Evolutionary conservation across 768 basidiomycete genomes (phyloP).

Genomic region (Leucocoprinus birnbaumii): DNA sequence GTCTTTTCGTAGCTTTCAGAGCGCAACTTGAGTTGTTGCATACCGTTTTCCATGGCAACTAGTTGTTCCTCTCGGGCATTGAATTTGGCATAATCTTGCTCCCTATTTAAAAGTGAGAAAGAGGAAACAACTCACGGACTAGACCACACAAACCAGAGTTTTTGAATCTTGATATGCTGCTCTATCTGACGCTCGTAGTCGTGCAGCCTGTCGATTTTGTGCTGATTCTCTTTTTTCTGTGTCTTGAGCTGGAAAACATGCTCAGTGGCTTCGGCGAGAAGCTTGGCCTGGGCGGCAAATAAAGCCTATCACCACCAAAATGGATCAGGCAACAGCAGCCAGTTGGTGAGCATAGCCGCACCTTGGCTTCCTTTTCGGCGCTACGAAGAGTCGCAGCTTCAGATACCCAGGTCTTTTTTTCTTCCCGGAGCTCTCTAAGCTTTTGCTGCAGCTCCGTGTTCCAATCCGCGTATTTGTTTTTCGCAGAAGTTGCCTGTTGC

Average conservation of each 20-base stretch:
- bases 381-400: slow-evolving; percentile 69
- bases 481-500: slow-evolving; percentile 66
- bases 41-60: slow-evolving; percentile 50
- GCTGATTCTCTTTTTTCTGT: slow-evolving; percentile 71
- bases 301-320: slow-evolving; percentile 43
- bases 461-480: slow-evolving; percentile 82
- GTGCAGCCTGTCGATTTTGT: slow-evolving; percentile 74
- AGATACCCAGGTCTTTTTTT: slow-evolving; percentile 72
- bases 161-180: slow-evolving; percentile 72
- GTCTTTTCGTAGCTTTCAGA: slow-evolving; percentile 56
- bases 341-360: slow-evolving; percentile 22
- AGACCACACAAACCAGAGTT: slow-evolving; percentile 59
- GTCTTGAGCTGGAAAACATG: slow-evolving; percentile 74
- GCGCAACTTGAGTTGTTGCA: slow-evolving; percentile 64
- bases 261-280: slow-evolving; percentile 65
- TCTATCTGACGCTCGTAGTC: slow-evolving; percentile 91
- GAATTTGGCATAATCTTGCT: slow-evolving; percentile 68
- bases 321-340: not conserved
- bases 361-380: slow-evolving; percentile 70
- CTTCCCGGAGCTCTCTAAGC: slow-evolving; percentile 69
- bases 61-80: slow-evolving; percentile 63
- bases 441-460: slow-evolving; percentile 79
- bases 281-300: slow-evolving; percentile 64
- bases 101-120: slow-evolving; percentile 40
- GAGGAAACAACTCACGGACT: not conserved